Evolutionary conservation across 169 alveolate species (phyloP).

Genomic region (Plasmodium berghei): DNA sequence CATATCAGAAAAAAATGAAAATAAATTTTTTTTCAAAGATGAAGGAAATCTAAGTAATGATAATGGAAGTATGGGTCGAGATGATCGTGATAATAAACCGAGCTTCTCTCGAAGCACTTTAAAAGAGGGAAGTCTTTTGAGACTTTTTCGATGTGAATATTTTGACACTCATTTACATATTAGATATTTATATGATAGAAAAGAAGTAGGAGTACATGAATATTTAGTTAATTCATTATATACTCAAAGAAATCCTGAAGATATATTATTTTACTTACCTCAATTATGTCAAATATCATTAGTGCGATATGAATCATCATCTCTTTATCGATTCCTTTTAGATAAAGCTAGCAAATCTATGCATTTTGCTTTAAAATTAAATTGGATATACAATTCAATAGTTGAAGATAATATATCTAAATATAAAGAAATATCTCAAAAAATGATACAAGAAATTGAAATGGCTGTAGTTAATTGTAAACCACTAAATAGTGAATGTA

Average conservation of each 20-base stretch:
- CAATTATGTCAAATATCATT: slow-evolving; percentile 85
- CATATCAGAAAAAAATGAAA: background rate
- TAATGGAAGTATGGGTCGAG: background rate
- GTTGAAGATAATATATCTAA: slow-evolving; percentile 84
- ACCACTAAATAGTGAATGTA: slow-evolving; percentile 61
- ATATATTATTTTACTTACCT: slow-evolving; percentile 88
- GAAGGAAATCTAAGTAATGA: background rate
- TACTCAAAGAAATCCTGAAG: slow-evolving; percentile 87
- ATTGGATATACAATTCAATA: slow-evolving; percentile 91
- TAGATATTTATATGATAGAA: slow-evolving; percentile 89
- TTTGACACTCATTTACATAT: slow-evolving; percentile 92
- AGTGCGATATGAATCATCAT: slow-evolving; percentile 83
- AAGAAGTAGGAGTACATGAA: slow-evolving; percentile 92
- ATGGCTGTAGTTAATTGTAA: slow-evolving; percentile 94
- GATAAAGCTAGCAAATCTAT: slow-evolving; percentile 89
- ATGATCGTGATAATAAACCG: background rate
- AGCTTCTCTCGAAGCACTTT: slow-evolving; percentile 17
- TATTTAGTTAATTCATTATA: slow-evolving; percentile 91
- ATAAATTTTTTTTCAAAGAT: background rate
- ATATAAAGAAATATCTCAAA: slow-evolving; percentile 86
- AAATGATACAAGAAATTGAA: slow-evolving; percentile 91
- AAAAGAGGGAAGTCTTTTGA: slow-evolving; percentile 89
- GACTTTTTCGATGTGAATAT: slow-evolving; percentile 91
- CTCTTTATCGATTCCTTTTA: slow-evolving; percentile 87
- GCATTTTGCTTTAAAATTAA: slow-evolving; percentile 91